Evolutionary conservation across 768 basidiomycete genomes (phyloP).

Genomic region (Paxillus involutus): DNA sequence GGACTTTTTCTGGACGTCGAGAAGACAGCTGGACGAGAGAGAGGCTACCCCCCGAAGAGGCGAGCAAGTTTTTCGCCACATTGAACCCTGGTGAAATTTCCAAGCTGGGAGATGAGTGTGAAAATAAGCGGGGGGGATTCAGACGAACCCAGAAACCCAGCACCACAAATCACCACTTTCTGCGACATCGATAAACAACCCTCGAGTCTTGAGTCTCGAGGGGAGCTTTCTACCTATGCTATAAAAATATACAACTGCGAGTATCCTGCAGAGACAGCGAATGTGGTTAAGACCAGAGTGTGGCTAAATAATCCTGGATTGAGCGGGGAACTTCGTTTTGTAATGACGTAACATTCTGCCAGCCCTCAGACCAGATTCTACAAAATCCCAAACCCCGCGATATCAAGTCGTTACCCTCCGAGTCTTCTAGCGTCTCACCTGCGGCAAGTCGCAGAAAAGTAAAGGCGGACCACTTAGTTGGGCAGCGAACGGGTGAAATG

Average conservation of each 20-base stretch:
- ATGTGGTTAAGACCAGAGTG: too few species aligned
- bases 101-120: not conserved
- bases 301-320: not conserved
- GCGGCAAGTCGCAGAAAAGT: too few species aligned
- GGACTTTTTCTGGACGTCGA: constrained; percentile 48
- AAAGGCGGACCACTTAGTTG: too few species aligned
- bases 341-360: not conserved
- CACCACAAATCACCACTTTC: constrained; percentile 53
- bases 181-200: constrained; percentile 14
- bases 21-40: constrained; percentile 56
- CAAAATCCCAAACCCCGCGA: not conserved
- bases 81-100: constrained; percentile 46
- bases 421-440: too few species aligned
- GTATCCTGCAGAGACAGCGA: too few species aligned
- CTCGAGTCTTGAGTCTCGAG: not conserved
- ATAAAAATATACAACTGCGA: too few species aligned
- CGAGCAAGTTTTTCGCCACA: constrained; percentile 54
- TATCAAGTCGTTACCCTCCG: too few species aligned
- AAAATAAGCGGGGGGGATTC: not conserved
- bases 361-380: too few species aligned
- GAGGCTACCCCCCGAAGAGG: constrained; percentile 23
- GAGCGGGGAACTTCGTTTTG: not conserved
- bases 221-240: not conserved
- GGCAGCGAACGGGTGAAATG: too few species aligned
- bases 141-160: constrained; percentile 61